A percentile compares a stretch with the other conserved stretches of the same genome.
Evolutionary conservation across 1,139 yeast genomes (phyloP).

Genomic region (Groenewaldozyma sp.): DNA sequence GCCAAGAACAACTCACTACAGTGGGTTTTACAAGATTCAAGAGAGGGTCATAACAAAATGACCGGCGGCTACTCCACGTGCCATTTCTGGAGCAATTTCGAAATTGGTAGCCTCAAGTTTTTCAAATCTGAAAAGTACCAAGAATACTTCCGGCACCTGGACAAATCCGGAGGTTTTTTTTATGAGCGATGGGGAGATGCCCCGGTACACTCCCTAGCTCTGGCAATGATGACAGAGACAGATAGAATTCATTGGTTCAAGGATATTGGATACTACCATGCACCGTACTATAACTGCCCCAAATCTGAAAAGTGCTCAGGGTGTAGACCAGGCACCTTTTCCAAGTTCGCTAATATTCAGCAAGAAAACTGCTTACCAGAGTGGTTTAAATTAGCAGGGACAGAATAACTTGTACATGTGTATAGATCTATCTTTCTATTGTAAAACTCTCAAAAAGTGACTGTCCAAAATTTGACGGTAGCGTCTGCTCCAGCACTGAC

Average conservation of each 20-base stretch:
- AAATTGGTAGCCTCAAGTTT: slow-evolving; percentile 72
- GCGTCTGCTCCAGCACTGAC: slow-evolving; percentile 79
- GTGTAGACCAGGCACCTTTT: slow-evolving; percentile 41
- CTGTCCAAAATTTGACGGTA: slow-evolving; percentile 62
- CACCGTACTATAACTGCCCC: slow-evolving; percentile 73
- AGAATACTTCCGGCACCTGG: slow-evolving; percentile 56
- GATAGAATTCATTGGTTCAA: slow-evolving; percentile 74
- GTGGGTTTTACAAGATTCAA: slow-evolving; percentile 55
- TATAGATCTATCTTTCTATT: not conserved
- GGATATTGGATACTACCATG: slow-evolving; percentile 71
- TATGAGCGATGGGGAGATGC: slow-evolving; percentile 94
- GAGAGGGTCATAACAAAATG: slow-evolving; percentile 35
- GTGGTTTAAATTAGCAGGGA: slow-evolving; percentile 46
- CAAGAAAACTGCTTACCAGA: slow-evolving; percentile 66
- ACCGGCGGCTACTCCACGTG: slow-evolving; percentile 74
- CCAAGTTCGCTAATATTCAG: slow-evolving; percentile 37
- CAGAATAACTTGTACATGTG: slow-evolving; percentile 4
- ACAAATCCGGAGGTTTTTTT: slow-evolving; percentile 66
- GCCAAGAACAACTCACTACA: slow-evolving; percentile 59
- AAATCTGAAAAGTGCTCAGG: slow-evolving; percentile 32
- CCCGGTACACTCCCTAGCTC: slow-evolving; percentile 72
- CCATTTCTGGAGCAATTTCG: slow-evolving; percentile 86
- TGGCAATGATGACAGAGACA: slow-evolving; percentile 65
- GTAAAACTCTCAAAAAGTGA: slow-evolving; percentile 15
- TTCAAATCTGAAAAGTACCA: slow-evolving; percentile 58